Base-by-base conservation (phyloP, 331 rosid species). In the Cucumis variabilis region DNA sequence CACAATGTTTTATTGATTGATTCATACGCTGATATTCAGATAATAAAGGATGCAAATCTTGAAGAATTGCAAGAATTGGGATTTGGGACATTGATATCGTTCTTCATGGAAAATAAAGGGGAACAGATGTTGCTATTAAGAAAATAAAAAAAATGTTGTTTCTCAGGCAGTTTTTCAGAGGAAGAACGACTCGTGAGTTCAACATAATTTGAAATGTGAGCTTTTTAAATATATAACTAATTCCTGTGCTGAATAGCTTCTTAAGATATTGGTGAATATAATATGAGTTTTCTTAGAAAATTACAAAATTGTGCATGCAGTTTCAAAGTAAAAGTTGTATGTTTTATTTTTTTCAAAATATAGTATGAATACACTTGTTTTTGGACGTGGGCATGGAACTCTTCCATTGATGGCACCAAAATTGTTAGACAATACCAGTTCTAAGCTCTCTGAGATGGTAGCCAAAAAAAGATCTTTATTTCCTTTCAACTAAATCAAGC, bases 21-120 rank as follows among this genome's bases (percentile, higher is more conserved):
- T 89, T 89, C 86, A 55, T 86, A 77, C 81, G 82, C 81, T 87
- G 89, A 88, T 86, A 70, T 88, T 92, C 94, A 97, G 99, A 97
- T 90, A 83, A 96, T 97, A 90, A 96, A 90, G 87, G 89, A 96
- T 87, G 88, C 86, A 87, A 98, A 96, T 90, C 94, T 97, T 65
- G 98, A 97, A 90, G 99, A 97, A 80, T 88, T 91, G 89, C 94
- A 88, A 80, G 99, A 96, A 88, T 87, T 96, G 74, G 99, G 99
- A 90, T 97, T 98, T 44, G 99, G 99, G 90, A 96, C 99, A 74
- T 93, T 89, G 99, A 99, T 88, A 96, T 98, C 66, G 99, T 97
- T 88, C 94, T 92, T 92, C 98, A 92, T 58, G 99, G 99, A 77
- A 94, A 93, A 89, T 97, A 98, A 99, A 96, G 99, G 89, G 99